Percentiles rank a stretch among this genome's conserved stretches.
These are phyloP conservation scores for Phytopythium montanum DNA, from an alignment of 352 stramenopile species.

Conservation along the genomic window DNA sequence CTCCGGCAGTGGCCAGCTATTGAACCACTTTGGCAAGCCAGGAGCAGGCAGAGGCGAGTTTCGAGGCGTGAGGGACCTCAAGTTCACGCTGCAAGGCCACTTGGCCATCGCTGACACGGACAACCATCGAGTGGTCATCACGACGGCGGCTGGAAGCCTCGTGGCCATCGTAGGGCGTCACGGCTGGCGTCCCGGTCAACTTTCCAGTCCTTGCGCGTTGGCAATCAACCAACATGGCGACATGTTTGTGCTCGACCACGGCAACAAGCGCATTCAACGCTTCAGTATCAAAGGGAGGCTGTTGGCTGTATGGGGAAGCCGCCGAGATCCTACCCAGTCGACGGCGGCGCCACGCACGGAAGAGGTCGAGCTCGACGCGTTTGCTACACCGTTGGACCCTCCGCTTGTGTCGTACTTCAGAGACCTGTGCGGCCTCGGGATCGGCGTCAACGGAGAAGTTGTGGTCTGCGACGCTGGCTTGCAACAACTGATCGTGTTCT, in stretches of 20 bases:
- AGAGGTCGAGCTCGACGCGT: not conserved
- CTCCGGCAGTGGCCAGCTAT: slow-evolving; percentile 37
- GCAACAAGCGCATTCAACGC: slow-evolving; percentile 58
- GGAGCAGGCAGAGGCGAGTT: slow-evolving; percentile 47
- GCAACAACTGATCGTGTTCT: slow-evolving; percentile 38
- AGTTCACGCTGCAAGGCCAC: slow-evolving; percentile 46
- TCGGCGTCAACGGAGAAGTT: slow-evolving; percentile 29
- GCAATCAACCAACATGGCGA: slow-evolving; percentile 38
- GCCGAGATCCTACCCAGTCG: slow-evolving; percentile 11
- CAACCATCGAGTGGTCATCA: slow-evolving; percentile 56
- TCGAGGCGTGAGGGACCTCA: slow-evolving; percentile 38
- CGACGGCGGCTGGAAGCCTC: slow-evolving; percentile 39
- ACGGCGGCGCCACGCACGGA: not conserved
- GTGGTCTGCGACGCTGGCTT: slow-evolving; percentile 37
- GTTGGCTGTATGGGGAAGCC: slow-evolving; percentile 40
- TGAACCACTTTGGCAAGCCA: slow-evolving; percentile 41
- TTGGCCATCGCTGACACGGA: slow-evolving; percentile 47
- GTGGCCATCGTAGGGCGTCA: slow-evolving; percentile 32
- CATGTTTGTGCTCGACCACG: slow-evolving; percentile 54
- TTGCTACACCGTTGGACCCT: slow-evolving; percentile 4
- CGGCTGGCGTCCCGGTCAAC: slow-evolving; percentile 25
- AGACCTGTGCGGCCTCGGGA: slow-evolving; percentile 13
- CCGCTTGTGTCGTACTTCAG: slow-evolving; percentile 17
- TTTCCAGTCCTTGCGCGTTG: slow-evolving; percentile 34
- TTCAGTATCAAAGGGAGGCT: slow-evolving; percentile 39